Evolutionary conservation across 2,329 filamentous ascomycete species (phyloP), one percentile per base, ranked within the genome.

Genomic region (Harringtonia aguacate): DNA sequence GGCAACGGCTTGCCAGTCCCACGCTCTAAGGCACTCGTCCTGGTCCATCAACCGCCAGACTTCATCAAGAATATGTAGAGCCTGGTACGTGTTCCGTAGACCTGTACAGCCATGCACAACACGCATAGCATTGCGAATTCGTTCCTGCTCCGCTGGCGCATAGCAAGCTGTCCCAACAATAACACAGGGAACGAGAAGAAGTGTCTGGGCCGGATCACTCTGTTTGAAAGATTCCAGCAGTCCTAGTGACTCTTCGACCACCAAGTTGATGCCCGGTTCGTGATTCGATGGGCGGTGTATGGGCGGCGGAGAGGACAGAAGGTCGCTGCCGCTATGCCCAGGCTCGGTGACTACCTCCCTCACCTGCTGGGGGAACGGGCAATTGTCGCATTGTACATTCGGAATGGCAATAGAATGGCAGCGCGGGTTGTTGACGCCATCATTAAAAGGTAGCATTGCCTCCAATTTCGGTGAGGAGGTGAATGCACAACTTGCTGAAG

Each of bases 1-100:
- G 1, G 76, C 75, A 27, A 80, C 66, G 4, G 63, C 62, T 48
- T 80, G 76, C 77, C 77, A 81, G 56, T 82, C 78, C 78, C 78
- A 82, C 8, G 73, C 75, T 17, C 66, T 65, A 22, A 65, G 52
- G 71, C 75, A 79, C 40, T 80, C 72, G 20, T 70, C 73, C 12
- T 59, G 56, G 22, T 72, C 73, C 74, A 81, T 80, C 18, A 74
- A 63, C 20, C 63, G 58, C 77, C 77, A 81, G 4, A 81, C 63
- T 51, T 73, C 69, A 50, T 77, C 71, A 12, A 81, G 65, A 1
- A 81, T 58, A 47, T 75, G 63, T 15, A 62, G 49, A 4, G 72
- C 71, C 13, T 70, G 65, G 49, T 79, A 72, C 24, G 73, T 71
- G 52, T 79, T 80, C 21, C 71, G 66, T 22, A 81, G 63, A 4